Evolutionary conservation across 176 grass and related monocot species (phyloP).

Genomic region (Guadua angustifolia): DNA sequence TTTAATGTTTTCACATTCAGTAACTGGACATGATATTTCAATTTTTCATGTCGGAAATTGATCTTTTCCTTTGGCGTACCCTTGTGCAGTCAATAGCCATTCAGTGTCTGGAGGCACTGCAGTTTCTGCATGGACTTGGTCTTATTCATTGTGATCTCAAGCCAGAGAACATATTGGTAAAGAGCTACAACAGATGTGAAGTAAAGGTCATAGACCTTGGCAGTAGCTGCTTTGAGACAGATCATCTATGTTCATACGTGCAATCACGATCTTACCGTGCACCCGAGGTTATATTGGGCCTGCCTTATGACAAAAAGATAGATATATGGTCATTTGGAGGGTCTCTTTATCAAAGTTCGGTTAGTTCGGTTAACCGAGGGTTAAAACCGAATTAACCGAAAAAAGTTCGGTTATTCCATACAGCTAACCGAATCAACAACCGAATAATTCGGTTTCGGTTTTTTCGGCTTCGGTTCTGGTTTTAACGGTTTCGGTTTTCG

Average conservation of each 20-base stretch:
- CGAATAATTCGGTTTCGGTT: too few relatives aligned
- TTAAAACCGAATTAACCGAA: too few relatives aligned
- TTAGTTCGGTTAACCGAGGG: too few relatives aligned
- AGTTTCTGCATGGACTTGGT: conserved; percentile 92
- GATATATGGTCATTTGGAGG: conserved; percentile 98
- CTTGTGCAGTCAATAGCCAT: conserved; percentile 91
- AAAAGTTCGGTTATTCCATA: too few relatives aligned
- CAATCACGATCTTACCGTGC: conserved; percentile 97
- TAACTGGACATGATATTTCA: conserved; percentile 6
- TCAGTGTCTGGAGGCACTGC: conserved; percentile 95
- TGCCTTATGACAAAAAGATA: conserved; percentile 98
- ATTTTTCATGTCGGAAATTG: not conserved
- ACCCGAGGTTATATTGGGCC: conserved; percentile 92
- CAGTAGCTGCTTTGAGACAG: conserved; percentile 98
- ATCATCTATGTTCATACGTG: conserved; percentile 94
- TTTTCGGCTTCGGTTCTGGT: too few relatives aligned
- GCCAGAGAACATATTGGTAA: conserved; percentile 98
- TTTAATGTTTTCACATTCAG: not conserved
- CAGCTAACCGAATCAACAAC: too few relatives aligned
- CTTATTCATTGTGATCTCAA: conserved; percentile 99
- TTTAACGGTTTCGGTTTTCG: too few relatives aligned
- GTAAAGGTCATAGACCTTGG: conserved; percentile 99
- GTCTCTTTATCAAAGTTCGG: too few relatives aligned
- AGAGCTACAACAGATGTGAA: conserved; percentile 98
- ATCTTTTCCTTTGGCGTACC: conserved; percentile 30